Evolutionary conservation across 108 stramenopile genomes (phyloP), one percentile per base, ranked within the genome.

Genomic region (Hondaea fermentalgiana): DNA sequence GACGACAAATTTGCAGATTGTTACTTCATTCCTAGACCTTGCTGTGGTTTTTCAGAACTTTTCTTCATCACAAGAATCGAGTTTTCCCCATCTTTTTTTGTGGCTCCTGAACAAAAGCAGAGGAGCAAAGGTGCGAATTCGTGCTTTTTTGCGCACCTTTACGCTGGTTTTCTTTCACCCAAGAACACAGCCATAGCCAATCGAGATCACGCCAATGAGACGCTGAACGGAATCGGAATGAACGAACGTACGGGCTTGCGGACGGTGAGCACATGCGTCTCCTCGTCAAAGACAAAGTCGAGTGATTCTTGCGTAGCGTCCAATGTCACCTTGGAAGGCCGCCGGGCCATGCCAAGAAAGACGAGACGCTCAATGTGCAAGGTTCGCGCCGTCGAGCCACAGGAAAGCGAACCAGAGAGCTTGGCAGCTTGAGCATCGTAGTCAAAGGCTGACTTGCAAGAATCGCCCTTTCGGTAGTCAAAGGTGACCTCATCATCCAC

Each of bases 401-500:
- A 69, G 25, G 25, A 28, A 16, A 69, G 21, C 35, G 8, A 8
- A 17, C 64, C 64, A 14, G 64, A 42, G 25, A 69, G 64, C 12
- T 42, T 28, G 35, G 14, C 25, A 17, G 14, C 64, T 23, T 8
- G 17, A 1, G 25, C 3, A 16, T 12, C 45, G 3, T 45, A 53
- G 19, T 43, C 23, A 47, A 83, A 53, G n/a, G 1, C 25, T 43
- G 76, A 43, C n/a, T 19, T 12, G 51, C 76, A 83, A 6, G 76
- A 83, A n/a, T 43, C 76, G n/a, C 76, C 76, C 49, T 53, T 83
- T 23, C 42, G 44, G 83, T 93, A 96, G 59, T 93, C 94, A 89
- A 96, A 96, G 5, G 97, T 96, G 25, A 93, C 93, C 94, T 96
- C 98, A 88, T 99, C 98, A 89, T 99, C 99, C 92, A 99, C 95